phyloP scores from a whole-genome alignment of 192 early-diverging fungal species.

The Coemansia sp. region DNA sequence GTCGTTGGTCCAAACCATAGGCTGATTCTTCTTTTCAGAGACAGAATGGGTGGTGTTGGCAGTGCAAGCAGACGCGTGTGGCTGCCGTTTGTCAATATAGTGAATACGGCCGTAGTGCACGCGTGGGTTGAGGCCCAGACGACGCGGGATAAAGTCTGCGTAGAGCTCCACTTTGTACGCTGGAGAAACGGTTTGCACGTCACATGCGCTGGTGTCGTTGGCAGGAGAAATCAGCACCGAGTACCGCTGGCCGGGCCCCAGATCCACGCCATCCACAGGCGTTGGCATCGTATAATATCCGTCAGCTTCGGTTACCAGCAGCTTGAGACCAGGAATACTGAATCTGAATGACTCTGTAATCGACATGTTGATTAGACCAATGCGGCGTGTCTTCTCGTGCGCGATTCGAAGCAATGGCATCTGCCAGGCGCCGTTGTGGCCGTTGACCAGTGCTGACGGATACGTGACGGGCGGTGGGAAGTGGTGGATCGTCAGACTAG shows the following conservation, averaged over 20 bases:
- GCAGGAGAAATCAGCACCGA: constrained; percentile 70
- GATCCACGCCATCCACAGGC: constrained; percentile 57
- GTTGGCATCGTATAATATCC: constrained; percentile 60
- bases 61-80: no score
- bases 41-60: no score
- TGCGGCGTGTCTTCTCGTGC: constrained; percentile 76
- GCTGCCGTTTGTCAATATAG: constrained; percentile 10
- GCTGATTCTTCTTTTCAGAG: not conserved
- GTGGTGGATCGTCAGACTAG: constrained; percentile 42
- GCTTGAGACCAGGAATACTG: constrained; percentile 69
- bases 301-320: constrained; percentile 77
- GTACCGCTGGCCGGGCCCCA: constrained; percentile 70
- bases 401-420: constrained; percentile 56
- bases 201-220: constrained; percentile 50
- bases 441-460: constrained; percentile 27
- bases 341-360: constrained; percentile 70
- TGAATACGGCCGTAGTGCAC: constrained; percentile 27
- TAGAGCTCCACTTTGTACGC: constrained; percentile 63
- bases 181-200: no score
- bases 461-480: constrained; percentile 56
- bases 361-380: constrained; percentile 75
- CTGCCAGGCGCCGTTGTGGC: constrained; percentile 50
- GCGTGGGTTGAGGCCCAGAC: constrained; percentile 47
- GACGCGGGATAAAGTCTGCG: constrained; percentile 58
- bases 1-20: constrained; percentile 27